Conservation (phyloP, 331 rosid species). For the Ulmus americana region DNA sequence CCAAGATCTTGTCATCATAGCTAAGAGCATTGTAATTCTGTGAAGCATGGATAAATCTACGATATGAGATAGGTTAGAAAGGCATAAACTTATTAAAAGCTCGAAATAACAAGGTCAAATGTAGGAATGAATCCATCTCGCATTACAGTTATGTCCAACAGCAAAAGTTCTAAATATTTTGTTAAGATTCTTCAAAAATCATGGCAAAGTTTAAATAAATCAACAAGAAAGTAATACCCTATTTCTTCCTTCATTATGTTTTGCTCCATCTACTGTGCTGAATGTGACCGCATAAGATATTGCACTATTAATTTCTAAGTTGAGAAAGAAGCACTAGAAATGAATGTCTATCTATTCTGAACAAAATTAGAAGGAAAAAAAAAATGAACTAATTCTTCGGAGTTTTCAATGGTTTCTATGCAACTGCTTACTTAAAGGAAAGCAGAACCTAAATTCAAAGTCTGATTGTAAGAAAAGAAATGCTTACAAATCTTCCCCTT, state of each 20-base stretch:
- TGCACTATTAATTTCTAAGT: not conserved
- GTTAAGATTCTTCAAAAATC: not conserved
- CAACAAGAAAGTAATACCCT: not conserved
- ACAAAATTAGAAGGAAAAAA: conserved; percentile 2
- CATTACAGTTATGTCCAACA: conserved; percentile 5
- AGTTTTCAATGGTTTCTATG: not conserved
- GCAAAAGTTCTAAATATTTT: not conserved
- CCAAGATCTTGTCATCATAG: conserved; percentile 91
- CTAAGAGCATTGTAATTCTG: conserved; percentile 97
- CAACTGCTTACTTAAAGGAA: not conserved
- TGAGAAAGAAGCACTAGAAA: conserved; percentile 13
- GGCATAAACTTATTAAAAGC: conserved; percentile 37
- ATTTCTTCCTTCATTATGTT: not conserved
- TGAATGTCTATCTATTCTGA: conserved; percentile 13
- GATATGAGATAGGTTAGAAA: conserved; percentile 78
- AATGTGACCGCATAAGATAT: not conserved
- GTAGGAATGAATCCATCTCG: conserved; percentile 21
- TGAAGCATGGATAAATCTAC: conserved; percentile 85
- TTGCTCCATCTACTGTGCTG: not conserved
- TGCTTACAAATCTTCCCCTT: not conserved
- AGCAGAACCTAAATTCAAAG: not conserved
- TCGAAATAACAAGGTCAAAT: conserved; percentile 22
- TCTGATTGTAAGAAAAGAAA: not conserved
- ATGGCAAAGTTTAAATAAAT: not conserved
- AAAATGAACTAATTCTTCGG: not conserved